phyloP scores from a whole-genome alignment of 768 basidiomycete species.

The Kwoniella heveanensis region DNA sequence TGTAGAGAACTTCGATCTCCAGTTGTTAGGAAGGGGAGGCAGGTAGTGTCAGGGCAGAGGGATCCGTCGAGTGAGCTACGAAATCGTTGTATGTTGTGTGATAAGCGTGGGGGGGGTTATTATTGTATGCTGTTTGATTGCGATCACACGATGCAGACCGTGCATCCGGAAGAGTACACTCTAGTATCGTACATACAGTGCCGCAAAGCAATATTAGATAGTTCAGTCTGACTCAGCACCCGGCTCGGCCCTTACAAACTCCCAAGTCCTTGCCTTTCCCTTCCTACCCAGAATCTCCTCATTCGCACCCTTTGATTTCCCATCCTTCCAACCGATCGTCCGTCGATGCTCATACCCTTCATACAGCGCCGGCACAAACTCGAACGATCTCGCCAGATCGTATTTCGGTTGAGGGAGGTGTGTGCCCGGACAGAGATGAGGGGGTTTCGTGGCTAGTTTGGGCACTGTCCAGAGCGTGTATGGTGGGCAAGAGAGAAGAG shows the following conservation, averaged over 20 bases:
- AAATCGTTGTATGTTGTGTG: too few relatives aligned
- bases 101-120: too few relatives aligned
- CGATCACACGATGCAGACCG: too few relatives aligned
- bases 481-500: conserved; percentile 79
- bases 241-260: conserved; percentile 64
- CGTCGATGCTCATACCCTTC: conserved; percentile 89
- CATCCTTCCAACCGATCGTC: conserved; percentile 78
- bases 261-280: conserved; percentile 81
- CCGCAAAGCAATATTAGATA: too few relatives aligned
- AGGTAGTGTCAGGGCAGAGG: too few relatives aligned
- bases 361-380: conserved; percentile 71
- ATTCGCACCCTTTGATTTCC: conserved; percentile 68
- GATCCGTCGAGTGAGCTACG: too few relatives aligned
- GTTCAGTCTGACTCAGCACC: conserved; percentile 9
- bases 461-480: conserved; percentile 77
- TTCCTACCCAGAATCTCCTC: conserved; percentile 61
- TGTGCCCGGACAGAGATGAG: conserved; percentile 58
- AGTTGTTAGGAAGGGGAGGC: too few relatives aligned
- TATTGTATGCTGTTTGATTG: too few relatives aligned
- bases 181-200: too few relatives aligned
- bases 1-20: too few relatives aligned
- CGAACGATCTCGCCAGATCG: conserved; percentile 73
- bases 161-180: too few relatives aligned
- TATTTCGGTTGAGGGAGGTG: conserved; percentile 65
- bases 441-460: conserved; percentile 60